These are phyloP conservation scores for Phalaenopsis aphrodite DNA, from an alignment of 106 monocot genomes.

Conservation along the genomic window DNA sequence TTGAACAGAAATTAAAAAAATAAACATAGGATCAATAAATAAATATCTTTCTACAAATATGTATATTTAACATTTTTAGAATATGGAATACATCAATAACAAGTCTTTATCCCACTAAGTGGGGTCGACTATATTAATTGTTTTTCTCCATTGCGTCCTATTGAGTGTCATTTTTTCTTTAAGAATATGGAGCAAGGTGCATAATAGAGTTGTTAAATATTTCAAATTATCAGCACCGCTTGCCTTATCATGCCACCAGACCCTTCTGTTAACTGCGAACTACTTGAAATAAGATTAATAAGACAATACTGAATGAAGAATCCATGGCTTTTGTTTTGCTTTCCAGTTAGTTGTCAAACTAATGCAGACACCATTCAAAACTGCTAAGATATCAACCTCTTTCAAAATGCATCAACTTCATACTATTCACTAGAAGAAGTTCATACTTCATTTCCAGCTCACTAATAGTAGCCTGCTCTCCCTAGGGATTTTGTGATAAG, in stretches of 20 bases:
- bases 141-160: too few relatives aligned
- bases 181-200: too few relatives aligned
- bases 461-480: too few relatives aligned
- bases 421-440: too few relatives aligned
- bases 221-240: background rate
- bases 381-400: too few relatives aligned
- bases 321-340: background rate
- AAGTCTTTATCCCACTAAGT: too few relatives aligned
- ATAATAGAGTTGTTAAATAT: background rate
- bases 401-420: too few relatives aligned
- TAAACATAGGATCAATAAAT: background rate
- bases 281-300: background rate
- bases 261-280: too few relatives aligned
- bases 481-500: too few relatives aligned
- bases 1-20: conserved; percentile 1
- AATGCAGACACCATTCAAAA: background rate
- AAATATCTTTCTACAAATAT: background rate
- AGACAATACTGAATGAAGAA: background rate
- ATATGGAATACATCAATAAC: background rate
- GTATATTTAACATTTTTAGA: background rate
- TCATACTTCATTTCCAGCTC: too few relatives aligned
- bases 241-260: background rate
- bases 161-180: too few relatives aligned
- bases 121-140: too few relatives aligned
- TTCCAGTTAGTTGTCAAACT: background rate